These are phyloP conservation scores for Calonectria pauciramosa DNA, from an alignment of 2,329 filamentous ascomycete species.

Conservation along the genomic window DNA sequence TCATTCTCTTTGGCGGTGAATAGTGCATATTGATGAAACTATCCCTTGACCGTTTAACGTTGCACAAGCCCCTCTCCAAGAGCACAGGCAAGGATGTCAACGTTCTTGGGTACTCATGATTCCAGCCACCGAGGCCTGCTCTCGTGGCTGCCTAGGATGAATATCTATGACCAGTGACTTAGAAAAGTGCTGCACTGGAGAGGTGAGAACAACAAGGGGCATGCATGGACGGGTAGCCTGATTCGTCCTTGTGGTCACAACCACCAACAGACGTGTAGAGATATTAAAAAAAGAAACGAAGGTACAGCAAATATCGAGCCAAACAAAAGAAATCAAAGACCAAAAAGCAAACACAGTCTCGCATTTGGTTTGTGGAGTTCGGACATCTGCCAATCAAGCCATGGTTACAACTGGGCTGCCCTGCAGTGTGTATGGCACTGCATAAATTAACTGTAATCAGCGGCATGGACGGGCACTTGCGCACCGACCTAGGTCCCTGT, in stretches of 20 bases:
- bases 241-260: background rate
- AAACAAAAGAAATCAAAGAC: background rate
- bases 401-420: background rate
- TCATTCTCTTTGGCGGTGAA: background rate
- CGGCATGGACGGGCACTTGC: background rate
- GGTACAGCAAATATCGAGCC: background rate
- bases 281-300: background rate
- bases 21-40: constrained; percentile 3
- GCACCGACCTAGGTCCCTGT: background rate
- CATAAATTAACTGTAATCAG: background rate
- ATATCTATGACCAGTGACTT: background rate
- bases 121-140: background rate
- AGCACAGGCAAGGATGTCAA: background rate
- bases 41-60: background rate
- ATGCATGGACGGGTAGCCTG: background rate
- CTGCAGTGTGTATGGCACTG: background rate
- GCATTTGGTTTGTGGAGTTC: background rate
- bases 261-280: background rate
- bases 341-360: background rate
- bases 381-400: background rate
- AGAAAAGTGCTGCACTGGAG: background rate
- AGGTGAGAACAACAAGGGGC: background rate
- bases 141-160: background rate
- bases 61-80: background rate
- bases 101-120: background rate